These are phyloP conservation scores for Geotrichum candidum DNA, from an alignment of 1,139 yeast species.

Conservation along the genomic window DNA sequence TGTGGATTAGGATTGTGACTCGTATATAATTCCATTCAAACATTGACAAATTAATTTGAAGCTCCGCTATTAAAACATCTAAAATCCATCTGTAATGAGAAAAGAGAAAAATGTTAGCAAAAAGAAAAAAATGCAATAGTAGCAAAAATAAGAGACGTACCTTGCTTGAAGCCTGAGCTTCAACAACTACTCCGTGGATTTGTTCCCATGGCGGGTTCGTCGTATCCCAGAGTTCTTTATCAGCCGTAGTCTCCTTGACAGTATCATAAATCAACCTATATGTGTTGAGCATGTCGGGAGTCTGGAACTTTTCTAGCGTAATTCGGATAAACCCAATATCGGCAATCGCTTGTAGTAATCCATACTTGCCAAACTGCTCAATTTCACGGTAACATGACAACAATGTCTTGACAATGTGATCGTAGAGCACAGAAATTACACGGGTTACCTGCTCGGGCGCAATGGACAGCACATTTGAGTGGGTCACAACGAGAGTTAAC, in stretches of 20 bases:
- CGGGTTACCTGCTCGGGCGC: constrained; percentile 43
- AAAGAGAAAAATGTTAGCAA: not conserved
- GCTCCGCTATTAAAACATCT: constrained; percentile 12
- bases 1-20: not conserved
- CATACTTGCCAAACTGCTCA: constrained; percentile 36
- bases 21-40: not conserved
- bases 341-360: constrained; percentile 37
- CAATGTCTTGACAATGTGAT: constrained; percentile 42
- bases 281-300: constrained; percentile 30
- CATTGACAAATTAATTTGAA: not conserved
- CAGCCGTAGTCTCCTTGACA: constrained; percentile 26
- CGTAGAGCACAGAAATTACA: constrained; percentile 44
- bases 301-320: constrained; percentile 31
- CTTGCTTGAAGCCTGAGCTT: constrained; percentile 18
- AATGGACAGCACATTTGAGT: constrained; percentile 45
- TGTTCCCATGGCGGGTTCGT: constrained; percentile 26
- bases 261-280: constrained; percentile 31
- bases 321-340: constrained; percentile 38
- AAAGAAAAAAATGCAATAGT: not conserved
- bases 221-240: constrained; percentile 26
- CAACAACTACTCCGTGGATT: constrained; percentile 25
- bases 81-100: constrained; percentile 7
- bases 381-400: constrained; percentile 41
- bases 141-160: not conserved
- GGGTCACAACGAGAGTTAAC: constrained; percentile 48